Percentiles rank a stretch among this genome's conserved stretches.
Evolutionary conservation across 2,329 filamentous ascomycete species (phyloP).

Genomic region (Phyllosticta paracitricarpa): DNA sequence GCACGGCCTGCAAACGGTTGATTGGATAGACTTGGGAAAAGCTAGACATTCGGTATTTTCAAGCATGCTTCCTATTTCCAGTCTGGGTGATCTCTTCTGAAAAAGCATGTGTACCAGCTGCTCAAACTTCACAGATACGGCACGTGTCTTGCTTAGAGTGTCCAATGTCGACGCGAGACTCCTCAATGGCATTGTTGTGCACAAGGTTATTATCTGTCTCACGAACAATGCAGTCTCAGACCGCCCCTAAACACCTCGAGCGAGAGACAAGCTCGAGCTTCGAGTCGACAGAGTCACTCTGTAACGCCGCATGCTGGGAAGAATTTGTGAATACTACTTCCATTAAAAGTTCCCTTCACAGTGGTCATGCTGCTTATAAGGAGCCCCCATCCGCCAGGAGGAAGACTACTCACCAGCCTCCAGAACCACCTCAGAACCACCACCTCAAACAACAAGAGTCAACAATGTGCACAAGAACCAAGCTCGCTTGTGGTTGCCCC

Average conservation of each 20-base stretch:
- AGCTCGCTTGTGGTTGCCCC: neutral
- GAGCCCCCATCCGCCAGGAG: neutral
- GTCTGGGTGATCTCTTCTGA: too few relatives aligned
- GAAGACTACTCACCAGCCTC: neutral
- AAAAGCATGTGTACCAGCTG: too few relatives aligned
- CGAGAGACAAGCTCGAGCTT: neutral
- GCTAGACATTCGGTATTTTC: neutral
- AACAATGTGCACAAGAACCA: conserved; percentile 1
- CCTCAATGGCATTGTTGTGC: neutral
- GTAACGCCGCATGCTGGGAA: neutral
- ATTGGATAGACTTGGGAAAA: neutral
- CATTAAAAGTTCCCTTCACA: neutral
- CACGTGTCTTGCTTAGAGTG: too few relatives aligned
- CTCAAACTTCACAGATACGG: too few relatives aligned
- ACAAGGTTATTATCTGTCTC: neutral
- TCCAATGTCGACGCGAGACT: neutral
- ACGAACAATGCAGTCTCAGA: neutral
- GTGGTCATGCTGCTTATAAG: neutral
- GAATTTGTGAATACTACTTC: neutral
- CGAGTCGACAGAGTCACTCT: neutral
- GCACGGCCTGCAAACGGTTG: neutral
- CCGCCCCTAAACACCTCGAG: neutral
- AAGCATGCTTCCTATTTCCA: neutral
- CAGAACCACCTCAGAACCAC: neutral
- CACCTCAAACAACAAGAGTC: neutral